A percentile compares a stretch with the other conserved stretches of the same genome.
These are phyloP conservation scores for Neurospora sublineolata DNA, from an alignment of 495 filamentous ascomycete species.

Conservation along the genomic window DNA sequence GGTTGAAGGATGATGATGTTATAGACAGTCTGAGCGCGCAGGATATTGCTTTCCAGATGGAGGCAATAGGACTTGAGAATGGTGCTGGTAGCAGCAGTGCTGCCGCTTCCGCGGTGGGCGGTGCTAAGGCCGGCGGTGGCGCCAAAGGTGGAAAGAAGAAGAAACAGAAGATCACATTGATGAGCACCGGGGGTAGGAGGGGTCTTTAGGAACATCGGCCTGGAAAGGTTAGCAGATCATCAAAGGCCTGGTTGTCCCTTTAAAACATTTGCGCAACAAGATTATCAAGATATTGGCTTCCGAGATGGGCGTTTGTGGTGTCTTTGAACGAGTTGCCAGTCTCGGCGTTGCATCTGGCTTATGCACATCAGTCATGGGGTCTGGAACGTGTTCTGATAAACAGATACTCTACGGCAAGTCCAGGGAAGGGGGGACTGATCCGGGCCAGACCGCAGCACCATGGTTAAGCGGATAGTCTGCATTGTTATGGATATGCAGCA, in stretches of 20 bases:
- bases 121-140: conserved; percentile 12
- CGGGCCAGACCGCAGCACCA: background rate
- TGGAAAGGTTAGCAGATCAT: background rate
- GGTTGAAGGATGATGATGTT: conserved; percentile 52
- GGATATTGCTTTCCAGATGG: conserved; percentile 35
- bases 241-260: background rate
- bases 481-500: background rate
- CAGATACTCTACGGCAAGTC: background rate
- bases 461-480: background rate
- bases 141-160: conserved; percentile 69
- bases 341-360: background rate
- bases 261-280: background rate
- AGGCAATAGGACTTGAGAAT: conserved; percentile 28
- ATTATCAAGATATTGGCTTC: background rate
- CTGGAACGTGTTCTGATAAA: background rate
- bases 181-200: conserved; percentile 57
- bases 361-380: background rate
- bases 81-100: conserved; percentile 10
- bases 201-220: conserved; percentile 9
- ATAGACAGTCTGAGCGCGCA: conserved; percentile 22
- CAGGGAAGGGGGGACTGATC: background rate
- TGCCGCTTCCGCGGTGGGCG: conserved; percentile 9
- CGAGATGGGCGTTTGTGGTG: background rate
- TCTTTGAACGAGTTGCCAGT: background rate
- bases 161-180: conserved; percentile 85